Evolutionary conservation across 164 flowering plant genomes (phyloP).

Genomic region (Stephania japonica): DNA sequence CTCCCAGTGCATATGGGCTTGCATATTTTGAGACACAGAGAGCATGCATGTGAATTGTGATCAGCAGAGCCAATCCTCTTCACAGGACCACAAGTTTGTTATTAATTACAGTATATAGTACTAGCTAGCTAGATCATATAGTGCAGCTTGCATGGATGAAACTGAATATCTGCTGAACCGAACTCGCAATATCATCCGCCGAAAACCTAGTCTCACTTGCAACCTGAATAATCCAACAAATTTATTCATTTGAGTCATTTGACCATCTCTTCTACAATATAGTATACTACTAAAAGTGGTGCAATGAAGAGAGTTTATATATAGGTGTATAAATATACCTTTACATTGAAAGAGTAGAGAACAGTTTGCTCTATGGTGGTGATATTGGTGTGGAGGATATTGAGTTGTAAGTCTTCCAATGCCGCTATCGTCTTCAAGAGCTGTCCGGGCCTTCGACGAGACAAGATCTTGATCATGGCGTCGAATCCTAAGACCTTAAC

Average conservation of each 20-base stretch:
- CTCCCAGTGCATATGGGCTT: not conserved
- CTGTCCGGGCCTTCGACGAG: conserved; percentile 83
- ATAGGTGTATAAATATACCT: conserved; percentile 35
- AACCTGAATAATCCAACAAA: conserved; percentile 30
- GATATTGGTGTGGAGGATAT: conserved; percentile 84
- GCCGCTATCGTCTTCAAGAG: conserved; percentile 77
- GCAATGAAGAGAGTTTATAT: not conserved
- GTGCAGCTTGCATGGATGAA: conserved; percentile 74
- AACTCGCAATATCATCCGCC: conserved; percentile 83
- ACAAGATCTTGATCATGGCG: conserved; percentile 82
- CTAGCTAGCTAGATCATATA: conserved; percentile 6
- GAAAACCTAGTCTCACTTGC: conserved; percentile 54
- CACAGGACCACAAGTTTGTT: not conserved
- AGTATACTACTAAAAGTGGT: too few relatives aligned
- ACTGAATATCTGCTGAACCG: conserved; percentile 82
- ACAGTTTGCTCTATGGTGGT: conserved; percentile 97
- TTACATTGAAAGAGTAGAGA: conserved; percentile 89
- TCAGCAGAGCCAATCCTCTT: not conserved
- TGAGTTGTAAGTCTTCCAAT: conserved; percentile 74
- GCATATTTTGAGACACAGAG: not conserved
- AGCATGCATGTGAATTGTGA: not conserved
- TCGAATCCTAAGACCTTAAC: conserved; percentile 79
- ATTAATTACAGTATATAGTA: too few relatives aligned
- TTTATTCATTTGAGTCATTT: not conserved
- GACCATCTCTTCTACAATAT: not conserved